Base-by-base conservation (phyloP, 169 alveolate species). In the Plasmodium blacklocki region DNA sequence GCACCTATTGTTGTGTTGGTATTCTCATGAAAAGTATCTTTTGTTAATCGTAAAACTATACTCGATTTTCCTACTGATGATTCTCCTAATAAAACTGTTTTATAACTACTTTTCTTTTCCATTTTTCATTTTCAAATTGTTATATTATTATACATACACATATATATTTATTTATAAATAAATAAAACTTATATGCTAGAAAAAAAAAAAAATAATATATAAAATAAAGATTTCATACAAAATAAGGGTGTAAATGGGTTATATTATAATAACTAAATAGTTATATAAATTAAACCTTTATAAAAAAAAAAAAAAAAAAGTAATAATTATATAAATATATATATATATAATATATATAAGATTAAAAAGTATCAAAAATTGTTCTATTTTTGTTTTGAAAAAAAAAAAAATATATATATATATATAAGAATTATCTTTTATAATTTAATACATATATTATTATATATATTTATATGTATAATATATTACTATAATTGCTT, bases 31-130 rank as follows among this genome's bases (percentile, higher is more conserved):
- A 96, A 96, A 19, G 95, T 96, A 68, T 97, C 98, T 64, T 96
- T 93, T 60, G 97, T 96, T 88, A 96, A 95, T 26, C 98, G 85
- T 72, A 96, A 95, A 66, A 96, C 97, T 45, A 97, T 93, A 76
- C 98, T 96, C 21, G 98, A 94, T 85, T 97, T 97, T 23, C 99
- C 99, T 26, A 97, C 99, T 49, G 96, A 95, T 70, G 97, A 93
- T 88, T 97, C 97, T 56, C 99, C 99, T 76, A 97, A 92, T 73
- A 97, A 87, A 68, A 97, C 98, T 47, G 97, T 87, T 88, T 97
- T 97, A 78, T 96, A 95, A 71, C 96, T 94, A 90, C 92, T 89
- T 67, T 89, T 94, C 73, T 89, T 52, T 91, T 85, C 89, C 93
- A 83, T 88, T 54, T 58, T 88, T 54, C 88, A 73, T 88, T 74